Percentiles rank a stretch among this genome's conserved stretches.
Conservation (phyloP, 768 basidiomycete genomes). For the Chlorophyllum brunneum region DNA sequence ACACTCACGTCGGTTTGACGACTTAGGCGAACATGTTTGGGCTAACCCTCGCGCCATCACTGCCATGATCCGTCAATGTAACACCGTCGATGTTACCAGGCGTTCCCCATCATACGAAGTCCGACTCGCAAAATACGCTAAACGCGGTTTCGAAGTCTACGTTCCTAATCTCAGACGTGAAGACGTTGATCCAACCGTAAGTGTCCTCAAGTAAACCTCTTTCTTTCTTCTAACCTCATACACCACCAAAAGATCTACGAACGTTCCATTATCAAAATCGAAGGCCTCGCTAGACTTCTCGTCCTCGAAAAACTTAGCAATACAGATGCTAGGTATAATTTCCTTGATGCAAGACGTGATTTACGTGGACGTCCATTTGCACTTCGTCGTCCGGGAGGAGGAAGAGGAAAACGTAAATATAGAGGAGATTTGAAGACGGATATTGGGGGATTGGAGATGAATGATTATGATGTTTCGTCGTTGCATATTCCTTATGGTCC, state of each 20-base stretch:
- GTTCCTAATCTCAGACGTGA: slow-evolving; percentile 46
- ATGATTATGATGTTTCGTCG: slow-evolving; percentile 51
- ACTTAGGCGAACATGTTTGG: slow-evolving; percentile 45
- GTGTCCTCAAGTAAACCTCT: slow-evolving; percentile 9
- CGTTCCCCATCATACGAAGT: slow-evolving; percentile 65
- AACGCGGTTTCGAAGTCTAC: slow-evolving; percentile 52
- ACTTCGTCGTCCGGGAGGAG: slow-evolving; percentile 23
- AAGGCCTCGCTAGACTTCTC: slow-evolving; percentile 58
- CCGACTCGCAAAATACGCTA: slow-evolving; percentile 54
- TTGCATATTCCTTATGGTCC: slow-evolving; percentile 62
- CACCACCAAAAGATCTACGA: slow-evolving; percentile 48
- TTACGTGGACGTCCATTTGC: slow-evolving; percentile 47
- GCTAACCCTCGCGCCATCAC: slow-evolving; percentile 57
- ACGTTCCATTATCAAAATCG: slow-evolving; percentile 50
- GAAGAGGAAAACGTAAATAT: slow-evolving; percentile 33
- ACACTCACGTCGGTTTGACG: neutral
- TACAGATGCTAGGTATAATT: slow-evolving; percentile 38
- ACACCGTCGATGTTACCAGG: slow-evolving; percentile 58
- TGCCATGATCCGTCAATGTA: slow-evolving; percentile 65
- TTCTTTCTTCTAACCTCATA: neutral
- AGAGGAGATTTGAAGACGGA: slow-evolving; percentile 56
- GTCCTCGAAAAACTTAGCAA: slow-evolving; percentile 56
- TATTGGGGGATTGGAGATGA: slow-evolving; percentile 46
- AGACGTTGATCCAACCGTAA: slow-evolving; percentile 57
- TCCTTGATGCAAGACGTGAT: slow-evolving; percentile 42